These are phyloP conservation scores for Xerocomus potaroensis DNA, from an alignment of 768 basidiomycete species.

Conservation along the genomic window DNA sequence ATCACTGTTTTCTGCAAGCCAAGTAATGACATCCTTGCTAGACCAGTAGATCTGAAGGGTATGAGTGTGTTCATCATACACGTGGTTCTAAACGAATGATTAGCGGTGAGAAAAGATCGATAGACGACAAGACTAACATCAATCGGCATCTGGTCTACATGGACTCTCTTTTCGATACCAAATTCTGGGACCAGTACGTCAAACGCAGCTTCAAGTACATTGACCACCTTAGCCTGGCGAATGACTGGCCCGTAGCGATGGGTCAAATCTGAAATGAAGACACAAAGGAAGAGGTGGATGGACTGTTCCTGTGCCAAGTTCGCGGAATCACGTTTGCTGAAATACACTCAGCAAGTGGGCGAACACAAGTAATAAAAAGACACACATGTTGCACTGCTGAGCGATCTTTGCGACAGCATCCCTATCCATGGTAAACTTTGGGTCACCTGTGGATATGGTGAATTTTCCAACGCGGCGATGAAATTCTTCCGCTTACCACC, in stretches of 20 bases:
- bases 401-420: slow-evolving; percentile 97
- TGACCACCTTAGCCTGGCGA: slow-evolving; percentile 91
- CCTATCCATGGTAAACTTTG: slow-evolving; percentile 95
- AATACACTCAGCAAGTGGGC: slow-evolving; percentile 6
- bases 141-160: slow-evolving; percentile 98
- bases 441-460: slow-evolving; percentile 46
- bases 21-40: slow-evolving; percentile 86
- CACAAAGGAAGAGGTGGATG: slow-evolving; percentile 90
- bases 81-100: slow-evolving; percentile 67
- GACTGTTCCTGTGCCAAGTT: slow-evolving; percentile 94
- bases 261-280: slow-evolving; percentile 91
- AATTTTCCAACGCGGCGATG: neutral
- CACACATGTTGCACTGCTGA: slow-evolving; percentile 96
- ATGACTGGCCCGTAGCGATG: slow-evolving; percentile 93
- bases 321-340: slow-evolving; percentile 87
- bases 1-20: slow-evolving; percentile 93
- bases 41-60: slow-evolving; percentile 97
- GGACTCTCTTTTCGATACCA: slow-evolving; percentile 97
- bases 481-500: slow-evolving; percentile 43
- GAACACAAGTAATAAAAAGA: slow-evolving; percentile 7
- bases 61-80: slow-evolving; percentile 93
- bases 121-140: slow-evolving; percentile 53
- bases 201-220: slow-evolving; percentile 96
- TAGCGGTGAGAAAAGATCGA: slow-evolving; percentile 4
- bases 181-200: slow-evolving; percentile 96